Conservation (phyloP, 352 stramenopile species). For the Globisporangium paroecandrum region DNA sequence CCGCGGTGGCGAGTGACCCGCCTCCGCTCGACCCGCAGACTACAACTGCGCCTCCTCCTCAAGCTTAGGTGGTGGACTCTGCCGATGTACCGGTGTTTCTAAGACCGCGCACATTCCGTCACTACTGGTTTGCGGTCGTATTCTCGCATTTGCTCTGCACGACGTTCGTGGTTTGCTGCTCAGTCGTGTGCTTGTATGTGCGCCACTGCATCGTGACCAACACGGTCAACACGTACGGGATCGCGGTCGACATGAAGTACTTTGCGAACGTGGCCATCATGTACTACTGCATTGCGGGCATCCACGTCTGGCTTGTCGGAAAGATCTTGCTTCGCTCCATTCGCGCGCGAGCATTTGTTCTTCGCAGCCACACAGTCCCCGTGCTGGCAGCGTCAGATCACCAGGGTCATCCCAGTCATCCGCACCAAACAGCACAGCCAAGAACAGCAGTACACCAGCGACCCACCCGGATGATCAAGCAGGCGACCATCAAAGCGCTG, state of each 20-base stretch:
- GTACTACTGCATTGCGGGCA: neutral
- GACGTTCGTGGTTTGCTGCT: neutral
- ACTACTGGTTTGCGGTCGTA: neutral
- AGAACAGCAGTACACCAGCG: neutral
- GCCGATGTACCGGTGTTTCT: neutral
- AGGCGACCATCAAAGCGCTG: neutral
- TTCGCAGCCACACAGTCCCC: neutral
- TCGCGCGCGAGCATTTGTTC: neutral
- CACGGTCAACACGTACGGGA: neutral
- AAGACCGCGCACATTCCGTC: neutral
- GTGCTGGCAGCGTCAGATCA: neutral
- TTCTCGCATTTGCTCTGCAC: neutral
- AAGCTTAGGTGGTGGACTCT: neutral
- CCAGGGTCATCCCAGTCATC: neutral
- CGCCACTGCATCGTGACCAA: neutral
- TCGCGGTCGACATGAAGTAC: neutral
- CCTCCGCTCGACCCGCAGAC: too few species aligned
- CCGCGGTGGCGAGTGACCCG: too few species aligned
- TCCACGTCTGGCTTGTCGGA: neutral
- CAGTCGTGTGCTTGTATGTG: constrained; percentile 2
- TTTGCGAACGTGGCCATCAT: neutral
- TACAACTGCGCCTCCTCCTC: too few species aligned
- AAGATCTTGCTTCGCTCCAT: neutral
- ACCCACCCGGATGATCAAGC: neutral
- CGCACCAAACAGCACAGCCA: too few species aligned